Base-by-base conservation (phyloP, 106 monocot genomes). In the Dendrobium huoshanense region DNA sequence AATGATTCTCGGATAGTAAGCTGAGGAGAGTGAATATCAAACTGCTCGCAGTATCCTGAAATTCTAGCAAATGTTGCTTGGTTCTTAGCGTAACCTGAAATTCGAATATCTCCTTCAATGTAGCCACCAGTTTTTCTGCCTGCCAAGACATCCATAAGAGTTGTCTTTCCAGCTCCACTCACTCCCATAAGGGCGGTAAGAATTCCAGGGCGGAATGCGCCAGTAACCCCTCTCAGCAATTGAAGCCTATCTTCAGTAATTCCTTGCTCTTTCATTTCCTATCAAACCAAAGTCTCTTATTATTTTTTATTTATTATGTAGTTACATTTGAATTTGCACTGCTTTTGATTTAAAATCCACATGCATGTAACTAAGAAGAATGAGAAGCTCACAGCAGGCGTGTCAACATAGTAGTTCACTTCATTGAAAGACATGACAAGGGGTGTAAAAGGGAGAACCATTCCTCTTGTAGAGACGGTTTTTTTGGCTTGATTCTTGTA, bases 151-250 rank as follows among this genome's bases (percentile, higher is more conserved):
- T 90, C 93, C 93, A 93, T 90, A 20, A 93, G 93, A 9, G 93
- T 93, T 8, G 93, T 93, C 79, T 93, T 93, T 78, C 93, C 93
- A n/a, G 93, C 90, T 3, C 93, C 93, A 81, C 93, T 93, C 22
- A 90, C 88, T 7, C 93, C 93, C 90, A 93, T 90, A 5, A 93
- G 87, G 2, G 93, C 93, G 19, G 93, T 90, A 27, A 93, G 84
- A 75, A 93, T 82, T 7, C 93, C 93, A 4, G 93, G 93, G n/a
- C 85, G 75, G 79, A 93, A 93, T 55, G 93, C 88, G 9, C 93
- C 90, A 13, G 88, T 88, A 25, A 93, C 81, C 11, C 80, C 84
- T 20, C 78, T 79, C 78, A 90, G 85, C 31, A 93, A 70, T 68
- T 93, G 93, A 13, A 93, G 88, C 64, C 85, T 90, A 72, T 85